phyloP scores from a whole-genome alignment of 2,329 filamentous ascomycete species.

The Alternaria alternata region DNA sequence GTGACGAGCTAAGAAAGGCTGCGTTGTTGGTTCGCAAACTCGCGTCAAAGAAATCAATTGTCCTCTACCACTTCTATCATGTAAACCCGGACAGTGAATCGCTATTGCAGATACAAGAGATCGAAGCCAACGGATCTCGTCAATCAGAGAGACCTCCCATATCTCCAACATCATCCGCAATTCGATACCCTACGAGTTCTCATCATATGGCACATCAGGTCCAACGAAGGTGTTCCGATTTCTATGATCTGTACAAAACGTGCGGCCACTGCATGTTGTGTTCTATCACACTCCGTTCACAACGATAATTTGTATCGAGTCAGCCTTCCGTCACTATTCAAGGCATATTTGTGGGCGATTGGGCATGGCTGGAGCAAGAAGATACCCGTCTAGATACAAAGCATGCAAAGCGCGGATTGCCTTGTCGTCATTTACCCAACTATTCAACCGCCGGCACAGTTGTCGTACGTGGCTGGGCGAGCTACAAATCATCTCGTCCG shows the following conservation, averaged over 20 bases:
- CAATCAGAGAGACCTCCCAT: neutral
- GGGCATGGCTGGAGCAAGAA: too few species aligned
- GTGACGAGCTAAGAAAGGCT: neutral
- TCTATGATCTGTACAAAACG: too few species aligned
- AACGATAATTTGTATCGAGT: too few species aligned
- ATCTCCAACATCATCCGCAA: too few species aligned
- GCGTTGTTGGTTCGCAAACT: neutral
- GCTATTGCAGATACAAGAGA: neutral
- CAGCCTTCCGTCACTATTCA: too few species aligned
- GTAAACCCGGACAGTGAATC: neutral
- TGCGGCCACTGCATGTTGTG: too few species aligned
- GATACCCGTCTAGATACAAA: neutral
- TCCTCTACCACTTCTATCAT: neutral
- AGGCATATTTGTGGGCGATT: too few species aligned
- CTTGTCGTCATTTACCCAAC: neutral
- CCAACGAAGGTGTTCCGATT: too few species aligned
- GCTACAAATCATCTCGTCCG: neutral
- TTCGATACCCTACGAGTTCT: too few species aligned
- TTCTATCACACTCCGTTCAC: too few species aligned
- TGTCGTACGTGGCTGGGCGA: neutral
- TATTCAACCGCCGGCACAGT: neutral
- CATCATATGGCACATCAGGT: too few species aligned
- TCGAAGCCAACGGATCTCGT: neutral
- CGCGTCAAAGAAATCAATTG: neutral
- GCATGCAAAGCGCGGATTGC: neutral